phyloP scores from a whole-genome alignment of 805 yeast species.

The Torulaspora microellipsoides region DNA sequence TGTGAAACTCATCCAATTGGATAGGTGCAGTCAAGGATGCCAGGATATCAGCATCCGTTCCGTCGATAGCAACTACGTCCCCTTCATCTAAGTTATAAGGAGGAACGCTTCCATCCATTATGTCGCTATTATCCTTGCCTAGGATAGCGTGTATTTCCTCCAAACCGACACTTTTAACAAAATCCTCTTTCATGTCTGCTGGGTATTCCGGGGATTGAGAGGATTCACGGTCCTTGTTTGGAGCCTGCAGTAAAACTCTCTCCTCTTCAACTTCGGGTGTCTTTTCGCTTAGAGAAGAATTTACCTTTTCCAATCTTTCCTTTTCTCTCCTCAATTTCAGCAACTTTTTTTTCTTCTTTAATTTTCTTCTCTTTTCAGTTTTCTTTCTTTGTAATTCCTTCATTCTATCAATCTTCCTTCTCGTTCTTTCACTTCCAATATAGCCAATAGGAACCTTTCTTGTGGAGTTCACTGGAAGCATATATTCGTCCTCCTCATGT shows the following conservation, averaged over 20 bases:
- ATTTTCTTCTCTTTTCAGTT: conserved; percentile 31
- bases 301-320: conserved; percentile 29
- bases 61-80: conserved; percentile 11
- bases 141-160: conserved; percentile 32
- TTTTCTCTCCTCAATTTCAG: conserved; percentile 30
- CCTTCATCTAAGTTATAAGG: conserved; percentile 10
- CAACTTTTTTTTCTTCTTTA: conserved; percentile 33
- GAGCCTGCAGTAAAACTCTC: conserved; percentile 1
- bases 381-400: conserved; percentile 34
- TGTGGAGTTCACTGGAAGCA: conserved; percentile 28
- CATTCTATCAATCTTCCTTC: conserved; percentile 35
- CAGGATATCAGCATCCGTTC: conserved; percentile 30
- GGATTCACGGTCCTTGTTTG: conserved; percentile 1
- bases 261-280: conserved; percentile 2
- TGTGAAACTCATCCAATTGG: conserved; percentile 25
- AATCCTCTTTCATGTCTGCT: conserved; percentile 18
- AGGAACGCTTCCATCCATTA: conserved; percentile 16
- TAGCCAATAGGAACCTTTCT: conserved; percentile 36
- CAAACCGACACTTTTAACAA: conserved; percentile 29
- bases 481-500: conserved; percentile 32
- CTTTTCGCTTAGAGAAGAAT: conserved; percentile 1
- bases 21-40: conserved; percentile 36
- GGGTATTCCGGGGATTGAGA: conserved; percentile 3
- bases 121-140: conserved; percentile 23
- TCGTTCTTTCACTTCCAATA: conserved; percentile 34